Percentiles rank a stretch among this genome's conserved stretches.
phyloP scores from a whole-genome alignment of 75 land plant species.

The Cupressus sempervirens region DNA sequence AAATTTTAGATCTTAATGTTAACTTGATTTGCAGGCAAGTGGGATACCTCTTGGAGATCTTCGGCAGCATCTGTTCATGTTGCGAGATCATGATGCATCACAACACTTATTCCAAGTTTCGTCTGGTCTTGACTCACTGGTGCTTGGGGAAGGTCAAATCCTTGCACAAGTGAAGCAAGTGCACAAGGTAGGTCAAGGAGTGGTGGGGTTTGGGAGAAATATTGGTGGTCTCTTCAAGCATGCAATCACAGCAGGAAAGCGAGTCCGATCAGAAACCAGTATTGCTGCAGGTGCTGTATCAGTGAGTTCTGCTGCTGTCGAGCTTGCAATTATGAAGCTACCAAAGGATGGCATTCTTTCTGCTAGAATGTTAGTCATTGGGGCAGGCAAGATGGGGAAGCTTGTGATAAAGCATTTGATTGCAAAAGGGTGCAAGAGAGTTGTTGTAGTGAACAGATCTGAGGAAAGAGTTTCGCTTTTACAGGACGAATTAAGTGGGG shows the following conservation, averaged over 20 bases:
- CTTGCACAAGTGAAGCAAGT: constrained; percentile 94
- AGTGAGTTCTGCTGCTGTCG: constrained; percentile 62
- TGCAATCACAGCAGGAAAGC: constrained; percentile 87
- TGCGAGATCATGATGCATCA: constrained; percentile 82
- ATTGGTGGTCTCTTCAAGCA: constrained; percentile 81
- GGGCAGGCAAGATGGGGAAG: constrained; percentile 61
- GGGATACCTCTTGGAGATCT: constrained; percentile 71
- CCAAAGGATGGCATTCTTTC: constrained; percentile 16
- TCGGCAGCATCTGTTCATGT: constrained; percentile 65
- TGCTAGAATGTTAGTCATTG: constrained; percentile 44
- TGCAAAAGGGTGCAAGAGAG: constrained; percentile 47
- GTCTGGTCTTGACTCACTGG: constrained; percentile 88
- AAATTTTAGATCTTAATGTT: not conserved
- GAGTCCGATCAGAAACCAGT: constrained; percentile 78
- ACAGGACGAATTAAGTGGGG: constrained; percentile 35
- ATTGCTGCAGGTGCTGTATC: constrained; percentile 92
- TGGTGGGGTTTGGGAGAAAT: constrained; percentile 79
- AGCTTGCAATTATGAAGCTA: constrained; percentile 49
- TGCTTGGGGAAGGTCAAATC: constrained; percentile 90
- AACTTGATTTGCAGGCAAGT: constrained; percentile 53
- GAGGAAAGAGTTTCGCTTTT: constrained; percentile 41
- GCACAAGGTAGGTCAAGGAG: constrained; percentile 70
- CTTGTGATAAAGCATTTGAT: constrained; percentile 50
- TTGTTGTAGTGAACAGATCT: constrained; percentile 47
- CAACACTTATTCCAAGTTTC: constrained; percentile 87